These are phyloP conservation scores for Yarrowia keelungensis DNA, from an alignment of 805 yeast genomes.

Conservation along the genomic window DNA sequence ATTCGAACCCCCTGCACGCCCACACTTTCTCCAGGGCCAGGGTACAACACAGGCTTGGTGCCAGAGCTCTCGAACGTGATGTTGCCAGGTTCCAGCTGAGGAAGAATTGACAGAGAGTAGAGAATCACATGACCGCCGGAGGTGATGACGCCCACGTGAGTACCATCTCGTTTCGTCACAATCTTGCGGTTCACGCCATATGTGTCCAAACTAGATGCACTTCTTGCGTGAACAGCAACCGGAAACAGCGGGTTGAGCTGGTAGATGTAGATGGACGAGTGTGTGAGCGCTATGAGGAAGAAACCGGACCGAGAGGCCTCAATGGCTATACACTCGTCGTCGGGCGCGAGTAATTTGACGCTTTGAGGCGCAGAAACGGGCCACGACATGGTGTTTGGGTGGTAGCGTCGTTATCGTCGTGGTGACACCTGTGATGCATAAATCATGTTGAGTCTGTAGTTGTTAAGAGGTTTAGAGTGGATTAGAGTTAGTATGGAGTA, in stretches of 20 bases:
- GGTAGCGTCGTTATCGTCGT: neutral
- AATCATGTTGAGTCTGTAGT: too few species aligned
- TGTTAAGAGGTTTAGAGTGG: neutral
- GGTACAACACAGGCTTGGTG: slow-evolving; percentile 42
- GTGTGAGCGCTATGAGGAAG: slow-evolving; percentile 51
- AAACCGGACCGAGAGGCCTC: slow-evolving; percentile 46
- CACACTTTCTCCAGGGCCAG: slow-evolving; percentile 53
- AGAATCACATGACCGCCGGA: slow-evolving; percentile 50
- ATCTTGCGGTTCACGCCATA: slow-evolving; percentile 58
- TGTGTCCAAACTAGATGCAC: slow-evolving; percentile 53
- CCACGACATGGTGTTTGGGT: slow-evolving; percentile 47
- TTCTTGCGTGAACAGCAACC: slow-evolving; percentile 57
- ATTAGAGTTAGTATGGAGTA: neutral
- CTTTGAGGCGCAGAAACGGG: slow-evolving; percentile 48
- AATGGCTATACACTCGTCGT: slow-evolving; percentile 51
- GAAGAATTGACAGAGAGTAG: slow-evolving; percentile 43
- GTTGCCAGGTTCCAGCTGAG: slow-evolving; percentile 40
- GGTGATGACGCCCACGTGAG: slow-evolving; percentile 26
- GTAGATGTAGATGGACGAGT: slow-evolving; percentile 52
- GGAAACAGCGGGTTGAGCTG: slow-evolving; percentile 55
- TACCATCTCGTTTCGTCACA: slow-evolving; percentile 52
- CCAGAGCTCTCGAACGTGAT: slow-evolving; percentile 39
- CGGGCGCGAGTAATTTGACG: slow-evolving; percentile 45
- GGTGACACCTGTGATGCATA: neutral
- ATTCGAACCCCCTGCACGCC: slow-evolving; percentile 50